Evolutionary conservation across 2,329 filamentous ascomycete species (phyloP), one percentile per base, ranked within the genome.

Genomic region (Pestalotiopsis sp.): DNA sequence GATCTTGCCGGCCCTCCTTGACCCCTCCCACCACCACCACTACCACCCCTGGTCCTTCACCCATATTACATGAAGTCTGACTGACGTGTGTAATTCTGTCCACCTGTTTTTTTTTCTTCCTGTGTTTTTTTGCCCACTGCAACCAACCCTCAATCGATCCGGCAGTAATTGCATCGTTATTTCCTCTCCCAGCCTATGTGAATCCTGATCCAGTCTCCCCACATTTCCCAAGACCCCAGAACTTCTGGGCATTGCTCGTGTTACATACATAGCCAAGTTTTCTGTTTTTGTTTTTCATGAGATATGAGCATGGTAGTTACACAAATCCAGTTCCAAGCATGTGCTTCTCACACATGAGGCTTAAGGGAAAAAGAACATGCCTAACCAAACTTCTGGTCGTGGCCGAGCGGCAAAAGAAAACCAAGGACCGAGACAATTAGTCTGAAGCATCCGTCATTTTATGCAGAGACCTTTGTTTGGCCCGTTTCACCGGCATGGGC

Each of bases 1-100:
- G 63, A 66, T 66, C 63, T 56, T 36, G 63, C 20, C 39, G 31
- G 63, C n/a, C 27, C 14, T 20, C 23, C 63, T 66, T 57, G 36
- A 38, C 36, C 13, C 11, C 31, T 23, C 13, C 14, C 36, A 23
- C 23, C 20, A n/a, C n/a, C 45, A 9, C 62, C 17, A 62, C 4
- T 4, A 14, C 31, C n/a, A n/a, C 57, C 57, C 20, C 57, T 59
- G 57, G n/a, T 59, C 23, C 12, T 27, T 23, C 25, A 27, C 14
- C 57, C 23, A 36, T 59, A 27, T 17, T 52, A n/a, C 45, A 52
- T 20, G 9, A 52, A 52, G 45, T 3, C 45, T 52, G 45, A 52
- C 45, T 36, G 17, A n/a, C 20, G 45, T 52, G 45, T 52, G 45
- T 17, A 52, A n/a, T 52, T 14, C 45, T 52, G 9, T 23, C 45